A percentile compares a stretch with the other conserved stretches of the same genome.
These are phyloP conservation scores for Agrocybe chaxingu DNA, from an alignment of 768 basidiomycete species.

Conservation along the genomic window DNA sequence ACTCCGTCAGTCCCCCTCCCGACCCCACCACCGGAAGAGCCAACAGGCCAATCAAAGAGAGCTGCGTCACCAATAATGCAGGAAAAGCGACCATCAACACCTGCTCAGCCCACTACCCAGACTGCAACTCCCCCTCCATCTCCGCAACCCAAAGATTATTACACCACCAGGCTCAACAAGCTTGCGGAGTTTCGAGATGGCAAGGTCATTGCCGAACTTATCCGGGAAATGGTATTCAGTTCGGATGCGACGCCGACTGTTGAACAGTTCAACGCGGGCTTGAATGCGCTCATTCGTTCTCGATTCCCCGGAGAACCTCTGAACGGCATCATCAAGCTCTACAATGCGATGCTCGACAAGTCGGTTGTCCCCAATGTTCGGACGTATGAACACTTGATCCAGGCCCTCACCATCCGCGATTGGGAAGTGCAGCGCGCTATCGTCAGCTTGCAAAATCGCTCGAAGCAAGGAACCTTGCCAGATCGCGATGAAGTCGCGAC, in stretches of 20 bases:
- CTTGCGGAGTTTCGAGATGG: constrained; percentile 11
- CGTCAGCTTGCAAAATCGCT: constrained; percentile 36
- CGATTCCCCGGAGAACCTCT: constrained; percentile 53
- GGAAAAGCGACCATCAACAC: too few relatives aligned
- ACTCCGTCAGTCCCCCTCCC: constrained; percentile 10
- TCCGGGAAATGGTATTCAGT: constrained; percentile 28
- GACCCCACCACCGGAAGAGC: not conserved
- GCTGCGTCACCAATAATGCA: too few relatives aligned
- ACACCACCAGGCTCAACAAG: constrained; percentile 5
- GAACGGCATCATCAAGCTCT: constrained; percentile 56
- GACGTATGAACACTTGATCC: constrained; percentile 64
- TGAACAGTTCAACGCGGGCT: constrained; percentile 59
- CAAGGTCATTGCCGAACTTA: constrained; percentile 27
- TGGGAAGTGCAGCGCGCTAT: constrained; percentile 53
- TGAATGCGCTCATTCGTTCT: constrained; percentile 48
- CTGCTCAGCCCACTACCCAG: too few relatives aligned
- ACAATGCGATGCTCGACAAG: constrained; percentile 65
- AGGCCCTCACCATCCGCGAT: constrained; percentile 64
- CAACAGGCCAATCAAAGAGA: too few relatives aligned
- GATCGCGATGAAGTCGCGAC: constrained; percentile 18
- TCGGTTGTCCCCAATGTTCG: constrained; percentile 57
- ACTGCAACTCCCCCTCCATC: not conserved
- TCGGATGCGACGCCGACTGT: constrained; percentile 31
- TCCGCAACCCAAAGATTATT: not conserved
- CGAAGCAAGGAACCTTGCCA: constrained; percentile 30